Evolutionary conservation across 129 eudicot species (phyloP).

Genomic region (Tanacetum coccineum): DNA sequence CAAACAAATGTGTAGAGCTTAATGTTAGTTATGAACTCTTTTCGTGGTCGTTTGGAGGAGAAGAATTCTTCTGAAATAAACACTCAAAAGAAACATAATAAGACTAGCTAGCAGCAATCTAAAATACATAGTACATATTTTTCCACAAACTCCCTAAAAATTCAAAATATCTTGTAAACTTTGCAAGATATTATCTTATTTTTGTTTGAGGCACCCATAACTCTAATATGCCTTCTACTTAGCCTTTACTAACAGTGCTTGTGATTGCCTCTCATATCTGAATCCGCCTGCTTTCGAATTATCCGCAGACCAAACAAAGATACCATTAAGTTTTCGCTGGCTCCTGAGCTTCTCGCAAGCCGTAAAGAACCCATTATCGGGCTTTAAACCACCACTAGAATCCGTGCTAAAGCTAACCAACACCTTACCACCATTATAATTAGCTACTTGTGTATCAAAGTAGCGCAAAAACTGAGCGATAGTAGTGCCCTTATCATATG

Average conservation of each 20-base stretch:
- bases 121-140: background rate
- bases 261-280: conserved; percentile 40
- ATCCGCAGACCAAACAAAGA: conserved; percentile 58
- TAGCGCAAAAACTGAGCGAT: conserved; percentile 34
- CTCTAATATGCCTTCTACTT: conserved; percentile 1
- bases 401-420: conserved; percentile 42
- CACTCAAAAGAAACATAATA: too few species aligned
- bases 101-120: background rate
- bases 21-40: too few species aligned
- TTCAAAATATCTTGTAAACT: background rate
- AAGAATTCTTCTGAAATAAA: too few species aligned
- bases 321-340: conserved; percentile 34
- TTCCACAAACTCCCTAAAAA: conserved; percentile 16
- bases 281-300: conserved; percentile 37
- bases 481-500: conserved; percentile 38
- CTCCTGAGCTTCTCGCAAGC: conserved; percentile 42
- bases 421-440: conserved; percentile 43
- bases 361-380: conserved; percentile 35
- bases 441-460: conserved; percentile 26
- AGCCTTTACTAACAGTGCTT: conserved; percentile 29
- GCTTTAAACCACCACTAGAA: conserved; percentile 40
- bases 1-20: too few species aligned
- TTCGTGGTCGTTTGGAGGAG: too few species aligned
- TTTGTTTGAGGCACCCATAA: background rate
- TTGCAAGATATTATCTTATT: conserved; percentile 10